A percentile compares a stretch with the other conserved stretches of the same genome.
phyloP scores from a whole-genome alignment of 2,329 filamentous ascomycete genomes.

The Alternaria ethzedia region DNA sequence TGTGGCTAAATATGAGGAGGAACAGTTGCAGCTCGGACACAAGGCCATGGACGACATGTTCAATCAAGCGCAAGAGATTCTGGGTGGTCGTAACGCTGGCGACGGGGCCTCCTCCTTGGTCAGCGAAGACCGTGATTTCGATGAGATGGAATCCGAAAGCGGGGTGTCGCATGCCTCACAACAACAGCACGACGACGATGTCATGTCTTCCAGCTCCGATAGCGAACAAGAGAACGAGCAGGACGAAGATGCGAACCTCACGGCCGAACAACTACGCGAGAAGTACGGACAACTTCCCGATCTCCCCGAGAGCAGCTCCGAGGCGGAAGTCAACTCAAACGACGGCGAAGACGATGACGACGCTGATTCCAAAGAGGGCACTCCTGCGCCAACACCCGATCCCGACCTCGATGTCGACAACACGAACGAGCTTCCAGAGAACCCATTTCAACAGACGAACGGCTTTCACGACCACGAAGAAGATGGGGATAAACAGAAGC shows the following conservation, averaged over 20 bases:
- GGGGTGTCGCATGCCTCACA: constrained; percentile 39
- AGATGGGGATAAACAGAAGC: constrained; percentile 17
- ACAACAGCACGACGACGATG: constrained; percentile 52
- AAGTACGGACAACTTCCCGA: constrained; percentile 73
- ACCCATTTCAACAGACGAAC: constrained; percentile 24
- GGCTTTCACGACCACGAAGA: constrained; percentile 29
- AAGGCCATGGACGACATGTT: constrained; percentile 76
- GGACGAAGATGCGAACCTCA: constrained; percentile 69
- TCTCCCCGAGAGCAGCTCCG: constrained; percentile 42
- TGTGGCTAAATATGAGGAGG: constrained; percentile 64
- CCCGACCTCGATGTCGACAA: constrained; percentile 37
- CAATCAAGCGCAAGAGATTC: constrained; percentile 66
- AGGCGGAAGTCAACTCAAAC: constrained; percentile 37
- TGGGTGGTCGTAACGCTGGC: constrained; percentile 37
- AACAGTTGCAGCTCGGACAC: constrained; percentile 62
- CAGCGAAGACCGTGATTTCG: constrained; percentile 49
- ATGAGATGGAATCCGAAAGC: constrained; percentile 54
- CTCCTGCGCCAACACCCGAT: constrained; percentile 40
- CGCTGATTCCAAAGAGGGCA: constrained; percentile 24
- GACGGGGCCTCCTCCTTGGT: constrained; percentile 48
- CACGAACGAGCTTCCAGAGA: constrained; percentile 11
- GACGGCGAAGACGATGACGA: constrained; percentile 45
- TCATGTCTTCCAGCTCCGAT: constrained; percentile 44
- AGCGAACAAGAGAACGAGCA: constrained; percentile 50
- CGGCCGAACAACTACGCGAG: constrained; percentile 69